These are phyloP conservation scores for Blastobotrys mokoenaii DNA, from an alignment of 805 yeast genomes.

Conservation along the genomic window DNA sequence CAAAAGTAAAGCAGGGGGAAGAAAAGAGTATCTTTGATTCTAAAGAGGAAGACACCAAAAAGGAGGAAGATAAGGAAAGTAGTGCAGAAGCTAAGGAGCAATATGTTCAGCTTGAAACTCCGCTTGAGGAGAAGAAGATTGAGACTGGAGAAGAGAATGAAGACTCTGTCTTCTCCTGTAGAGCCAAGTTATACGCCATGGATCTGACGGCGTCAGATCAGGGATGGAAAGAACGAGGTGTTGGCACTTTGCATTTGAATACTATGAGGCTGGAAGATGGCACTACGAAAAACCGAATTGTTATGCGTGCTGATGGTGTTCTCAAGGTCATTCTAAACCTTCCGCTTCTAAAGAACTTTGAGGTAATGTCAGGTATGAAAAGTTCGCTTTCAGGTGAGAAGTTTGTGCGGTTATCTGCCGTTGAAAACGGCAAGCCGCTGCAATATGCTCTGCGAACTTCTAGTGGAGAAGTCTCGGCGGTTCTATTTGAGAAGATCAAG, in stretches of 20 bases:
- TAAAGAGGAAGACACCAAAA: slow-evolving; percentile 17
- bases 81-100: slow-evolving; percentile 19
- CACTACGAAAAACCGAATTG: slow-evolving; percentile 47
- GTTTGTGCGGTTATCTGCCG: slow-evolving; percentile 65
- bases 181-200: slow-evolving; percentile 71
- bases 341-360: slow-evolving; percentile 53
- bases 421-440: slow-evolving; percentile 57
- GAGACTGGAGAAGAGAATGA: slow-evolving; percentile 93
- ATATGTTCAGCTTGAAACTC: slow-evolving; percentile 25
- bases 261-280: slow-evolving; percentile 20
- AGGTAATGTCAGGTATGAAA: slow-evolving; percentile 70
- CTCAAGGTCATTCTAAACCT: slow-evolving; percentile 74
- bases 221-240: slow-evolving; percentile 96
- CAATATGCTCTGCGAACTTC: slow-evolving; percentile 79
- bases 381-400: slow-evolving; percentile 80
- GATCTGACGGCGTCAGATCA: slow-evolving; percentile 54
- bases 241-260: slow-evolving; percentile 81
- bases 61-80: slow-evolving; percentile 9
- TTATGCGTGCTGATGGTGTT: slow-evolving; percentile 87
- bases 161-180: slow-evolving; percentile 52
- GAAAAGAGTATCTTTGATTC: background rate
- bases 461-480: slow-evolving; percentile 50
- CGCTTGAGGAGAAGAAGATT: slow-evolving; percentile 29
- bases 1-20: background rate
- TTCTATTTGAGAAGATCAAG: slow-evolving; percentile 37